These are phyloP conservation scores for Coprinellus micaceus DNA, from an alignment of 768 basidiomycete species.

Conservation along the genomic window DNA sequence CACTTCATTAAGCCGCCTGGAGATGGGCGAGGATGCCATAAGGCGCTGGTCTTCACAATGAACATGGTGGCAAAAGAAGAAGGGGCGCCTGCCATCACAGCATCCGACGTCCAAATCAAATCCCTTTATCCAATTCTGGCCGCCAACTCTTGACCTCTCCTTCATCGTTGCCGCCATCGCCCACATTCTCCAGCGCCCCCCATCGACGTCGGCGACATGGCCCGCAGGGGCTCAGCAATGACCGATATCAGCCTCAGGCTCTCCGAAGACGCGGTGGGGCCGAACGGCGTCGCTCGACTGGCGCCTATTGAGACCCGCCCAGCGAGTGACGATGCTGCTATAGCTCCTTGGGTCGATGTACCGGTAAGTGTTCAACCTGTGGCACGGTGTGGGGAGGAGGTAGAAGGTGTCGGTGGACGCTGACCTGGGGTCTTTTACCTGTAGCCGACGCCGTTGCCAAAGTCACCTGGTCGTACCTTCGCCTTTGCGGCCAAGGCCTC, in stretches of 20 bases:
- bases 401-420: background rate
- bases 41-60: too few relatives aligned
- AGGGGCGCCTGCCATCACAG: too few relatives aligned
- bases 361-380: slow-evolving; percentile 20
- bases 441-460: slow-evolving; percentile 45
- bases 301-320: slow-evolving; percentile 14
- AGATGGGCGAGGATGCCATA: too few relatives aligned
- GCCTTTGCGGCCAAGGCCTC: slow-evolving; percentile 38
- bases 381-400: background rate
- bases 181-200: background rate
- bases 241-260: slow-evolving; percentile 18
- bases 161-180: background rate
- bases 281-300: slow-evolving; percentile 22
- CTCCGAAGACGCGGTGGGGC: slow-evolving; percentile 24
- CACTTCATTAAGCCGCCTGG: too few relatives aligned
- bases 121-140: background rate
- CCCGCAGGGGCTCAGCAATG: slow-evolving; percentile 11
- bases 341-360: slow-evolving; percentile 30
- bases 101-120: too few relatives aligned
- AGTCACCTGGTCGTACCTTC: slow-evolving; percentile 32
- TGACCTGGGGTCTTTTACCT: background rate
- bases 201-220: background rate
- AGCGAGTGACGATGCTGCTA: slow-evolving; percentile 21
- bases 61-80: too few relatives aligned
- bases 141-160: background rate